Evolutionary conservation across 129 eudicot species (phyloP).

Genomic region (Erigeron canadensis): DNA sequence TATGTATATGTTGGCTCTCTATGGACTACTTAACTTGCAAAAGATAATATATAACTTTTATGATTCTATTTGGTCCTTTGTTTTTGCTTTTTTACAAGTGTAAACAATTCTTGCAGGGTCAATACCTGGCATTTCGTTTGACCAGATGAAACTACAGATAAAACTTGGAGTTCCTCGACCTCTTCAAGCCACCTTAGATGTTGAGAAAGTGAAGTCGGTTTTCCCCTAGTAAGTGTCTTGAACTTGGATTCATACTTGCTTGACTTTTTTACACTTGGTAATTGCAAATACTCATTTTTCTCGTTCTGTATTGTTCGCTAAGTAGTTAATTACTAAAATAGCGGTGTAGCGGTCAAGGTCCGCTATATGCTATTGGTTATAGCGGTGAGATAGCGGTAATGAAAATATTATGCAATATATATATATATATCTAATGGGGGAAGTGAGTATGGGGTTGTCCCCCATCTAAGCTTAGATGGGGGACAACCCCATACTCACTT

Average conservation of each 20-base stretch:
- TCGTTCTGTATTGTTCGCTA: neutral
- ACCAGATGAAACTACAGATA: constrained; percentile 85
- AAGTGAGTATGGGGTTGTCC: too few species aligned
- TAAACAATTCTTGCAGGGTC: constrained; percentile 50
- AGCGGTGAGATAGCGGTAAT: too few species aligned
- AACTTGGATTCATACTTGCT: neutral
- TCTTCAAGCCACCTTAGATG: constrained; percentile 74
- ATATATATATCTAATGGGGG: too few species aligned
- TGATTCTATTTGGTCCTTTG: neutral
- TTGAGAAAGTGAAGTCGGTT: constrained; percentile 87
- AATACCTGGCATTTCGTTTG: constrained; percentile 89
- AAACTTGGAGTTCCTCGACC: constrained; percentile 84
- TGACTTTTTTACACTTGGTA: constrained; percentile 5
- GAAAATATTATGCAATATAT: too few species aligned
- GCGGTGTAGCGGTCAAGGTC: too few species aligned
- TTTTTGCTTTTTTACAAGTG: constrained; percentile 5
- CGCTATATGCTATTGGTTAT: too few species aligned
- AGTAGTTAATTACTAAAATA: too few species aligned
- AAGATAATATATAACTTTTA: neutral
- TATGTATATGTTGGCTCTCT: neutral
- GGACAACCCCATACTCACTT: too few species aligned
- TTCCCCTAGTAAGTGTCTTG: constrained; percentile 79
- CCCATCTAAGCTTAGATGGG: too few species aligned
- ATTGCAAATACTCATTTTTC: neutral
- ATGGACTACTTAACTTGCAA: neutral